Base-by-base conservation (phyloP, 805 yeast species). In the Kluyveromyces starmeri region DNA sequence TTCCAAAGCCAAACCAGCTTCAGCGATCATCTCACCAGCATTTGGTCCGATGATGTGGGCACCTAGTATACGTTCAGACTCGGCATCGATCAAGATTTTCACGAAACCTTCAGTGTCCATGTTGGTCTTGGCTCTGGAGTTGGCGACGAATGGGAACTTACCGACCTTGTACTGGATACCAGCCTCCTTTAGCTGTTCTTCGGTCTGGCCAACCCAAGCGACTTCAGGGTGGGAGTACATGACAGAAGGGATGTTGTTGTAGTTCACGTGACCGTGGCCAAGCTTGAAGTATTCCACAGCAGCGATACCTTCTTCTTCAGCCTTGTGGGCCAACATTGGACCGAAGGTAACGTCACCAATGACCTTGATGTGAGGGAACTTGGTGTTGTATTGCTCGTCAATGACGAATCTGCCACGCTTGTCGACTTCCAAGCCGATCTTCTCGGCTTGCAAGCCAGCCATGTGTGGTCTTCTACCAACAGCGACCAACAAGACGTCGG, bases 201-300 rank as follows among this genome's bases (percentile, higher is more conserved):
- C 99, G 56, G 78, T 83, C 66, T 83, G 83, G 51, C 99, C 99
- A 50, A 83, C 95, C 98, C 98, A 92, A 35, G 97, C 97, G 50
- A 92, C 96, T 71, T 92, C 99, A 45, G 99, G 99, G 67, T 86
- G 96, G 32, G 97, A 80, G 73, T 92, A 92, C 98, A 92, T 92
- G 48, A 92, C 98, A 22, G 96, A 77, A 47, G 99, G 99, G 51
- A 92, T 92, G 69, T 83, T 94, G 51, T 79, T 94, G 67, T 92
- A 92, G 78, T 92, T 92, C 49, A 92, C 97, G 62, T 92, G 98
- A 41, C 99, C 99, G 59, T 82, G 83, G 47, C 97, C 98, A 48
- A 65, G 65, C 71, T 85, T 85, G 62, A 92, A 75, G 70, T 76
- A 83, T 69, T 92, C 99, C 46, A 73, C 97, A 47, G 95, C 97